phyloP scores from a whole-genome alignment of 192 early-diverging fungal genomes.

The Spizellomyces sp. region DNA sequence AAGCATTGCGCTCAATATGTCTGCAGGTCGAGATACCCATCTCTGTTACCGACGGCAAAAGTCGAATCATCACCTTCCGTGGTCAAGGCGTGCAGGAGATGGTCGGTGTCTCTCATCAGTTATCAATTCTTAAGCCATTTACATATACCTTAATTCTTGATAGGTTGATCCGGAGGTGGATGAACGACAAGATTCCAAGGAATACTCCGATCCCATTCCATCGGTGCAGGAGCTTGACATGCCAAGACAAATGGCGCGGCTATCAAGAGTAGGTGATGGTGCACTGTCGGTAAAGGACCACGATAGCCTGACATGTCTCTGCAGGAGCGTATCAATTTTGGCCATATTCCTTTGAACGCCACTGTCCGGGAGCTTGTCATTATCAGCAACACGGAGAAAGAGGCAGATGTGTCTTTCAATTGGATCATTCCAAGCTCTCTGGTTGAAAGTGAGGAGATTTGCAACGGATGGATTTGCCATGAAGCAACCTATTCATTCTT shows the following conservation, averaged over 20 bases:
- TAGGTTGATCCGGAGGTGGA: not conserved
- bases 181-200: constrained; percentile 12
- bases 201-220: constrained; percentile 45
- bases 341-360: constrained; percentile 46
- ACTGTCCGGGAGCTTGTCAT: constrained; percentile 45
- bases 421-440: constrained; percentile 42
- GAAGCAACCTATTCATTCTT: not conserved
- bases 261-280: constrained; percentile 31
- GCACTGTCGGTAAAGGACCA: too few relatives aligned
- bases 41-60: constrained; percentile 47
- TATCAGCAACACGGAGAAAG: constrained; percentile 39
- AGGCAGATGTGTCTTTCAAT: constrained; percentile 40
- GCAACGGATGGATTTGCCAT: not conserved
- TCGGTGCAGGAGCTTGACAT: constrained; percentile 38
- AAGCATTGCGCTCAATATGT: not conserved
- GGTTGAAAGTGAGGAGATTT: constrained; percentile 9
- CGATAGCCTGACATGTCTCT: not conserved
- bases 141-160: not conserved
- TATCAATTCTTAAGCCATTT: not conserved
- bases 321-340: constrained; percentile 55
- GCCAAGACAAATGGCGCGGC: constrained; percentile 35
- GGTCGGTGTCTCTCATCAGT: not conserved
- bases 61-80: constrained; percentile 49
- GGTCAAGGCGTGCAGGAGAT: constrained; percentile 36
- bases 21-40: constrained; percentile 50